These are phyloP conservation scores for Candida methanosorbosa DNA, from an alignment of 805 yeast genomes.

Conservation along the genomic window DNA sequence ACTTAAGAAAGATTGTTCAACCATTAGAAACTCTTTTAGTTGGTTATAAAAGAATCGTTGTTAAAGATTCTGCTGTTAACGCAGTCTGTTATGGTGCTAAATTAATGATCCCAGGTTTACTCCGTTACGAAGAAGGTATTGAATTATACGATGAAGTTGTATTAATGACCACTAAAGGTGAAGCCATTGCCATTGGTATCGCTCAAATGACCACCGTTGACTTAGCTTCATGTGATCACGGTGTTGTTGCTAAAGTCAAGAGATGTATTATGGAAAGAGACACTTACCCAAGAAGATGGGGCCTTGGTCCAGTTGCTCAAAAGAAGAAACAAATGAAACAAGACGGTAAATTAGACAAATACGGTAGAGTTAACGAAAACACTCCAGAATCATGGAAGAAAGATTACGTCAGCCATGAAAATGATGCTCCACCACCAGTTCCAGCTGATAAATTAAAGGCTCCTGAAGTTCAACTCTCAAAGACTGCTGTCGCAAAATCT, in stretches of 20 bases:
- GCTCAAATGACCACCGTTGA: conserved; percentile 99
- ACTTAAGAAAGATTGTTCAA: conserved; percentile 85
- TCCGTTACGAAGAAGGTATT: conserved; percentile 96
- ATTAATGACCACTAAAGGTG: conserved; percentile 97
- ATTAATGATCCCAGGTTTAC: conserved; percentile 96
- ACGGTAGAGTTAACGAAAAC: conserved; percentile 85
- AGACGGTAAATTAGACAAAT: conserved; percentile 94
- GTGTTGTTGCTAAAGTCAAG: conserved; percentile 96
- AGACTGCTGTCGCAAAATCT: conserved; percentile 29
- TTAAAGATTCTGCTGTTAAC: conserved; percentile 85
- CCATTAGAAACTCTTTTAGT: conserved; percentile 91
- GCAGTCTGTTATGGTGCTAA: conserved; percentile 99
- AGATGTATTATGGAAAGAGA: conserved; percentile 99
- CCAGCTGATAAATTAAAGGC: conserved; percentile 42
- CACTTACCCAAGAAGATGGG: conserved; percentile 99
- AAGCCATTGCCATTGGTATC: conserved; percentile 96
- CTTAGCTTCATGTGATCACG: conserved; percentile 94
- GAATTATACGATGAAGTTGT: conserved; percentile 97
- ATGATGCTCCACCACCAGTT: conserved; percentile 52
- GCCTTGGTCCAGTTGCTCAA: conserved; percentile 96
- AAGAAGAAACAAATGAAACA: conserved; percentile 98
- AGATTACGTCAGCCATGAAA: conserved; percentile 65
- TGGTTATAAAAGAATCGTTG: conserved; percentile 96
- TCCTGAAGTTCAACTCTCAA: conserved; percentile 31
- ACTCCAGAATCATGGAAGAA: conserved; percentile 92